These are phyloP conservation scores for Pestalotiopsis sp. DNA, from an alignment of 2,329 filamentous ascomycete species.

Conservation along the genomic window DNA sequence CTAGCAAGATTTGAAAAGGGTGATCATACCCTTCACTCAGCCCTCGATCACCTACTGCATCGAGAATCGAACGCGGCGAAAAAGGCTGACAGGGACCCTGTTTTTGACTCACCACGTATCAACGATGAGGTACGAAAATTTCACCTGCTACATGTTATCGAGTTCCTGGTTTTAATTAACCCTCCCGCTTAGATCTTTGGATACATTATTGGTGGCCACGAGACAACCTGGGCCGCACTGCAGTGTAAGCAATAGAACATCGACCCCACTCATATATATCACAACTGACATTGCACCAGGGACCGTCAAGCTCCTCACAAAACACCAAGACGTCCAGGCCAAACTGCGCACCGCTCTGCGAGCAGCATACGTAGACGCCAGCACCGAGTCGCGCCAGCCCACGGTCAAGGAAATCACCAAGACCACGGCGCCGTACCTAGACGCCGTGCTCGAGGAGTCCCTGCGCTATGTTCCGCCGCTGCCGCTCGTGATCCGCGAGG, in stretches of 20 bases:
- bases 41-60: conserved; percentile 36
- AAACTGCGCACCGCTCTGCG: conserved; percentile 19
- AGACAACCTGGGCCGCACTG: conserved; percentile 26
- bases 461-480: conserved; percentile 76
- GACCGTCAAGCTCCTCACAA: conserved; percentile 22
- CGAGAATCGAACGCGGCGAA: conserved; percentile 33
- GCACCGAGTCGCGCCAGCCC: conserved; percentile 18
- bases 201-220: conserved; percentile 31
- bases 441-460: conserved; percentile 78
- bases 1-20: conserved; percentile 21
- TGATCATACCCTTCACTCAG: conserved; percentile 20
- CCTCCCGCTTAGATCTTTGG: conserved; percentile 24
- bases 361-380: conserved; percentile 17
- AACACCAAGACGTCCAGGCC: conserved; percentile 18
- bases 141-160: background rate
- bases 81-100: conserved; percentile 31
- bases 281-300: conserved; percentile 8
- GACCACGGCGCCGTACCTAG: conserved; percentile 67
- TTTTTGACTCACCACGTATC: conserved; percentile 33
- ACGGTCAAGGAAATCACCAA: conserved; percentile 19
- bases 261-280: background rate
- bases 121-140: conserved; percentile 30
- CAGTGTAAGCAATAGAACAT: conserved; percentile 17
- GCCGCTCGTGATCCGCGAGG: conserved; percentile 69
- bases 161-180: background rate